Conservation (phyloP, 441 rosid species). For the Gossypium trilobum region DNA sequence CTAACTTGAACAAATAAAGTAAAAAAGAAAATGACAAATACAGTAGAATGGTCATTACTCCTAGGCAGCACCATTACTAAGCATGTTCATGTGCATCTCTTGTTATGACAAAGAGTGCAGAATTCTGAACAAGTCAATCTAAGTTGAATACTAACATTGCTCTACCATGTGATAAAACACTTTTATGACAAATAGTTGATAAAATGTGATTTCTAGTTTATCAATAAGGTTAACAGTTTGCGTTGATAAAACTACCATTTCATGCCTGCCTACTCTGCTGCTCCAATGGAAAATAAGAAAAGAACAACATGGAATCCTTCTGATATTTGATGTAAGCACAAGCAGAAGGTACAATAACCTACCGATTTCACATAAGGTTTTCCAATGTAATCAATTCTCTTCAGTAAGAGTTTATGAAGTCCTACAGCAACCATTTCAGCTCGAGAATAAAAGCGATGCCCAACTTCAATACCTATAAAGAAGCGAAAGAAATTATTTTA, state of each 20-base stretch:
- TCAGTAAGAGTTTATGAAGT: slow-evolving; percentile 26
- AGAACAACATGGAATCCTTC: neutral
- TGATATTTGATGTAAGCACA: neutral
- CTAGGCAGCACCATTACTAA: neutral
- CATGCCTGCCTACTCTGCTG: neutral
- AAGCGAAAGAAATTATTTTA: slow-evolving; percentile 4
- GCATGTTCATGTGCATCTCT: neutral
- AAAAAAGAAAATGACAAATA: neutral
- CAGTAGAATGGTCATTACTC: neutral
- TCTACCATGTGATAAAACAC: neutral
- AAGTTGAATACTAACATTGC: neutral
- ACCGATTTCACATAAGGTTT: slow-evolving; percentile 22
- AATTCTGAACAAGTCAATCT: neutral
- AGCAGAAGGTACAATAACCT: slow-evolving; percentile 6
- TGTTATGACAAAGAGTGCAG: neutral
- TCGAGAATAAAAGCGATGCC: slow-evolving; percentile 30
- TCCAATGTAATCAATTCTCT: slow-evolving; percentile 27
- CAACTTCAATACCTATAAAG: slow-evolving; percentile 31
- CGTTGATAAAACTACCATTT: neutral
- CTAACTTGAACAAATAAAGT: neutral
- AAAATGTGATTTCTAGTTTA: neutral
- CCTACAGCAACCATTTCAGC: slow-evolving; percentile 36
- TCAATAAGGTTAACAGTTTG: neutral
- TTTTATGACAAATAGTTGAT: neutral
- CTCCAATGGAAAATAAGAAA: neutral